These are phyloP conservation scores for Rhodomyrtus psidioides DNA, from an alignment of 441 rosid genomes.

Conservation along the genomic window DNA sequence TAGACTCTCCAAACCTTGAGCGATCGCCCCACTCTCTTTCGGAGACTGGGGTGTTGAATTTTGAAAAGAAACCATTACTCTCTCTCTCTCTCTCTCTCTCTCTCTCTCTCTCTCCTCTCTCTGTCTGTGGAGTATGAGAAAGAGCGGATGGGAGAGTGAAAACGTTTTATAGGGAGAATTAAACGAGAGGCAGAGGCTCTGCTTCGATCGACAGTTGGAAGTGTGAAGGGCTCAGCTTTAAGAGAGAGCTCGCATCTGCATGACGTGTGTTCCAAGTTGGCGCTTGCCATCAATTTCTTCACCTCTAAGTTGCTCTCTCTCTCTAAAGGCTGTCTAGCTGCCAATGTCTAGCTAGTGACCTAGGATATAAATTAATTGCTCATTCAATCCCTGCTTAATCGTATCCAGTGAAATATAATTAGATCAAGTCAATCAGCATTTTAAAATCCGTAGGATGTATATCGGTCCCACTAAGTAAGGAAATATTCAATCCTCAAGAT, in stretches of 20 bases:
- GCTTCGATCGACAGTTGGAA: conserved; percentile 6
- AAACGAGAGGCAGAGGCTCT: background rate
- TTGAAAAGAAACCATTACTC: conserved; percentile 43
- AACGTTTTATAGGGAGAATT: conserved; percentile 23
- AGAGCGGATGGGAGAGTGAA: conserved; percentile 7
- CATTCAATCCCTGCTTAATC: background rate
- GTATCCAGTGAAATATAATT: background rate
- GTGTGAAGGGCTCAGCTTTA: conserved; percentile 3
- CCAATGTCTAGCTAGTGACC: background rate
- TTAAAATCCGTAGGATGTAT: background rate
- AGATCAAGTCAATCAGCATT: background rate
- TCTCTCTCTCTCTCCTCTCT: no score
- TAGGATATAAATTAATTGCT: background rate
- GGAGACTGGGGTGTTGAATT: conserved; percentile 19
- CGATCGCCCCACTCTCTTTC: conserved; percentile 12
- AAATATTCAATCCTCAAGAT: background rate
- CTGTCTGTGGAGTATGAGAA: background rate
- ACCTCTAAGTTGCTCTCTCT: background rate
- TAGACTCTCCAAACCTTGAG: conserved; percentile 13
- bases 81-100: conserved; percentile 1
- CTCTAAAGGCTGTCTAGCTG: background rate
- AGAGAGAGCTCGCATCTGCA: conserved; percentile 22
- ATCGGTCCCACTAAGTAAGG: background rate
- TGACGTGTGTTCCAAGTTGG: conserved; percentile 29
- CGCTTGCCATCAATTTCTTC: background rate